These are phyloP conservation scores for Aspergillus costaricaensis DNA, from an alignment of 2,329 filamentous ascomycete genomes.

Conservation along the genomic window DNA sequence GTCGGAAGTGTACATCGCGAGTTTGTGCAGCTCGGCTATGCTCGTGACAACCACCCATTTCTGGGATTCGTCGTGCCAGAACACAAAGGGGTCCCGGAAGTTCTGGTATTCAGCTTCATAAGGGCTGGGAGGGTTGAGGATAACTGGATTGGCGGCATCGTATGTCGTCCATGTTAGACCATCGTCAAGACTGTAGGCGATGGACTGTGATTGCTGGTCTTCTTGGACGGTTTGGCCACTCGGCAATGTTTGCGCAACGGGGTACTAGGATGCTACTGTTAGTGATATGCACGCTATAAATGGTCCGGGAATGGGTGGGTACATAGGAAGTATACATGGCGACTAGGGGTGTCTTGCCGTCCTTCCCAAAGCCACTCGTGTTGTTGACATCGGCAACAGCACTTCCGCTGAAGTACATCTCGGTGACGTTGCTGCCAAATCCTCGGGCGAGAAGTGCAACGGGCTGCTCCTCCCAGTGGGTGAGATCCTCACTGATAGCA, in stretches of 20 bases:
- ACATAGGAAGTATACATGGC: slow-evolving; percentile 58
- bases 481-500: slow-evolving; percentile 52
- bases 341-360: slow-evolving; percentile 63
- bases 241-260: slow-evolving; percentile 22
- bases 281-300: neutral
- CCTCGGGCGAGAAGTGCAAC: slow-evolving; percentile 38
- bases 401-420: slow-evolving; percentile 57
- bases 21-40: slow-evolving; percentile 24
- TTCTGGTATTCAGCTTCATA: slow-evolving; percentile 43
- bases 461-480: slow-evolving; percentile 15
- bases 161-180: slow-evolving; percentile 45
- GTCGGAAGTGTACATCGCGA: slow-evolving; percentile 27
- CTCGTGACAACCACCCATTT: slow-evolving; percentile 26
- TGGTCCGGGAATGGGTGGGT: neutral
- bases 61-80: slow-evolving; percentile 26
- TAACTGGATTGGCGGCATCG: slow-evolving; percentile 58
- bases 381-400: slow-evolving; percentile 64
- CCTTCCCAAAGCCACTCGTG: slow-evolving; percentile 65
- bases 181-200: slow-evolving; percentile 16
- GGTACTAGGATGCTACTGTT: slow-evolving; percentile 17
- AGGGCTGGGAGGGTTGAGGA: slow-evolving; percentile 50
- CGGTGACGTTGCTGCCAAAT: slow-evolving; percentile 49
- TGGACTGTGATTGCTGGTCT: slow-evolving; percentile 16
- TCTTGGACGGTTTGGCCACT: slow-evolving; percentile 24
- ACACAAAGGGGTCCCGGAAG: slow-evolving; percentile 65